Base-by-base conservation (phyloP, 768 basidiomycete species). In the Rhizopogon sp. region DNA sequence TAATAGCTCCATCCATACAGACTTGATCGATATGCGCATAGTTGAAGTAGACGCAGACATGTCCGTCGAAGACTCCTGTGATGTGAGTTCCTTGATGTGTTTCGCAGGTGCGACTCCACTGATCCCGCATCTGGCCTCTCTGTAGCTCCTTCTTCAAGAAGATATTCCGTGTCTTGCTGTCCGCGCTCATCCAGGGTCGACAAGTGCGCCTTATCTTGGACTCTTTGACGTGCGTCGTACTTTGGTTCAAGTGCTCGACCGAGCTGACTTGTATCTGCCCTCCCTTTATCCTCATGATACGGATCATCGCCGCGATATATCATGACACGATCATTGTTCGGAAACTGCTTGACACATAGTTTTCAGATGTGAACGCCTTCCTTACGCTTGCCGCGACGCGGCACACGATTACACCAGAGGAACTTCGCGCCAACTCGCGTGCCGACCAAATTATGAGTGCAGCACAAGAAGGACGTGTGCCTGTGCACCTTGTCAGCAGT, bases 361-460 rank as follows among this genome's bases (percentile, higher is more conserved):
- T 82, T 61, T 84, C 90, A 16, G 90, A 93, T 64, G 87, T 92
- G 10, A 93, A 93, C 64, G 88, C 90, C n/a, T 93, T 92, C 64
- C 70, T 93, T 56, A 89, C 88, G 3, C 74, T 93, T 44, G 90
- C 90, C 9, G 89, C 90, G 6, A 91, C 88, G 3, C 74, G 84
- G 43, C 88, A 91, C 63, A 87, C 84, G 3, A 75, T 87, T 40
- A 68, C 73, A 22, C 75, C 78, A 0, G 84, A 85, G n/a, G 80
- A 85, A 47, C 66, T 87, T 16, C 75, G 76, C 33, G 81, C 78
- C 5, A 79, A 84, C 58, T 70, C 80, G 1, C 81, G 85, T 3
- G 77, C 83, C 22, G 78, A 83, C 56, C 79, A 85, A 54, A 92
- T 93, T 54, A 76, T 91, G 31, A 75, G 78, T 37, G 90, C 90